Percentiles rank a stretch among this genome's conserved stretches.
Conservation (phyloP, 2,329 filamentous ascomycete species). For the Ceratocystis diversiconidia region DNA sequence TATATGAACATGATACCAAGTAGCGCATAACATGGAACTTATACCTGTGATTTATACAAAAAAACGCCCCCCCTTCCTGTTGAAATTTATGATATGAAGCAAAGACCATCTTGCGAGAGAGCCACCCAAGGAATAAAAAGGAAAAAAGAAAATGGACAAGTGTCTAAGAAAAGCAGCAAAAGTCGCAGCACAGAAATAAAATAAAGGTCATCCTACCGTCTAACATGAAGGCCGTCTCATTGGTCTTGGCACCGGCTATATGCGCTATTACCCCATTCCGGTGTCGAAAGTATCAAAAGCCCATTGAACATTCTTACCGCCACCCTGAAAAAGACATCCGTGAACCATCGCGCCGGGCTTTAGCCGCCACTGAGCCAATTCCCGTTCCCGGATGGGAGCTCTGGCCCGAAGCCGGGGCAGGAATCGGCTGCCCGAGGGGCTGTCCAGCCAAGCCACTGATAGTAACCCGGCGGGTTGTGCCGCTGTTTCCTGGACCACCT, state of each 20-base stretch:
- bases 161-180: background rate
- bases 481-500: slow-evolving; percentile 22
- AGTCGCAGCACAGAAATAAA: background rate
- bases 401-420: background rate
- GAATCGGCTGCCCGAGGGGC: background rate
- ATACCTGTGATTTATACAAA: background rate
- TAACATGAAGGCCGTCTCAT: background rate
- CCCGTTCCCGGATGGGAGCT: background rate
- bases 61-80: background rate
- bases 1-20: background rate
- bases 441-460: slow-evolving; percentile 25
- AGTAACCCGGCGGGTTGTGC: slow-evolving; percentile 27
- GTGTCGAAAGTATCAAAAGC: background rate
- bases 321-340: background rate
- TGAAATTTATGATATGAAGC: background rate
- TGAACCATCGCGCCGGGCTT: background rate
- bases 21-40: background rate
- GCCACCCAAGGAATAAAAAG: background rate
- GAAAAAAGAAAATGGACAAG: background rate
- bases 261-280: too few species aligned
- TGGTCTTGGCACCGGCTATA: background rate
- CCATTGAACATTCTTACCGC: background rate
- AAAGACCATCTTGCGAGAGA: background rate
- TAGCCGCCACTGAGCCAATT: background rate
- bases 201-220: background rate